Conservation (phyloP, 257 asterid genomes). For the Galeopsis tetrahit region DNA sequence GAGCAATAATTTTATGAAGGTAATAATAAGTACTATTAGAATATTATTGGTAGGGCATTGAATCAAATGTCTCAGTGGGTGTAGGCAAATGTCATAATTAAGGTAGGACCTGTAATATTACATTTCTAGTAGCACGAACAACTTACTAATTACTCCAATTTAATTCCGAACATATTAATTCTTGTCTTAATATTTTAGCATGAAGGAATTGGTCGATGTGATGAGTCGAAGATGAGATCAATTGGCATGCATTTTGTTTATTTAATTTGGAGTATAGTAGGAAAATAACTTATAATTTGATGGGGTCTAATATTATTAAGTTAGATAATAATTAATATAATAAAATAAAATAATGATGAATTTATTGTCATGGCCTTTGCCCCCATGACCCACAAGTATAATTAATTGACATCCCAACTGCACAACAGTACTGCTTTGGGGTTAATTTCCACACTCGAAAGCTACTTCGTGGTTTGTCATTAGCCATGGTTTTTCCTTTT, state of each 20-base stretch:
- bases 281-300: slow-evolving; percentile 23
- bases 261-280: not conserved
- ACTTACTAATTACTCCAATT: not conserved
- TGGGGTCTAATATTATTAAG: slow-evolving; percentile 19
- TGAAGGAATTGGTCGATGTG: slow-evolving; percentile 35
- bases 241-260: not conserved
- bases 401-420: slow-evolving; percentile 44
- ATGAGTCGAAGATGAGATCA: slow-evolving; percentile 5
- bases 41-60: slow-evolving; percentile 30
- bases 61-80: slow-evolving; percentile 20
- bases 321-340: slow-evolving; percentile 20
- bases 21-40: slow-evolving; percentile 16
- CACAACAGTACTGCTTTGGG: slow-evolving; percentile 40
- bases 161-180: slow-evolving; percentile 37
- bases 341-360: slow-evolving; percentile 24
- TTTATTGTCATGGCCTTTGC: slow-evolving; percentile 27
- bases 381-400: not conserved
- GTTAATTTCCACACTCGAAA: slow-evolving; percentile 38
- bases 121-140: slow-evolving; percentile 15
- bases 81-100: slow-evolving; percentile 35
- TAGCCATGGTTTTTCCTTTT: not conserved
- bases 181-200: slow-evolving; percentile 23
- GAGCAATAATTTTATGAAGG: slow-evolving; percentile 1
- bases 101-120: slow-evolving; percentile 32
- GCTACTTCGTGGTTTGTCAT: slow-evolving; percentile 30